phyloP scores from a whole-genome alignment of 345 rosid species.

The Ricinus communis region DNA sequence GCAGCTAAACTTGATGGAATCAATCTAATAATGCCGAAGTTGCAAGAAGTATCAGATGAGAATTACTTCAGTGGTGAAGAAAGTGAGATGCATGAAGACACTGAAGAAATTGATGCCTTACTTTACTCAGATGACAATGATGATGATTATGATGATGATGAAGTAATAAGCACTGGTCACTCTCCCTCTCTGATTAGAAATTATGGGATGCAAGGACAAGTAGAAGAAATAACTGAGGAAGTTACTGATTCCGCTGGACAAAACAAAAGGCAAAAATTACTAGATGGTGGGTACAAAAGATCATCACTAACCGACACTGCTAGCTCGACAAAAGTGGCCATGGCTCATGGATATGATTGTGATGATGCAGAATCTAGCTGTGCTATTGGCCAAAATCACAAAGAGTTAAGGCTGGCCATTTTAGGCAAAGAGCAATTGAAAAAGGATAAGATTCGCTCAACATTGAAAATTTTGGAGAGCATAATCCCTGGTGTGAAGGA shows the following conservation, averaged over 20 bases:
- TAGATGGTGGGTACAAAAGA: conserved; percentile 16
- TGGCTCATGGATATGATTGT: conserved; percentile 23
- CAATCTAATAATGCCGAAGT: conserved; percentile 25
- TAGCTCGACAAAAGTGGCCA: conserved; percentile 8
- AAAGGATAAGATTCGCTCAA: conserved; percentile 20
- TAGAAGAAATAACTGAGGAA: conserved; percentile 40
- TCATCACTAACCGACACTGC: conserved; percentile 7
- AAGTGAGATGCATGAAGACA: conserved; percentile 28
- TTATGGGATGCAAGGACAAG: conserved; percentile 10
- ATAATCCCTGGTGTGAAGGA: conserved; percentile 27
- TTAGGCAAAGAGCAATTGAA: conserved; percentile 30
- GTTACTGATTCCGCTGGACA: conserved; percentile 53
- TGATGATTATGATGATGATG: conserved; percentile 8
- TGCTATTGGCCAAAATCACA: conserved; percentile 18
- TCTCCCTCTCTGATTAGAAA: conserved; percentile 17
- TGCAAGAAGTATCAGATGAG: conserved; percentile 39
- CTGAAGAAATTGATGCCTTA: conserved; percentile 27
- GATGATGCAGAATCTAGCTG: conserved; percentile 26
- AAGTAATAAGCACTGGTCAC: conserved; percentile 24
- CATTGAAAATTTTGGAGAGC: conserved; percentile 19
- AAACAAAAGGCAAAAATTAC: conserved; percentile 42
- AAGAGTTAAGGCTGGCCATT: conserved; percentile 35
- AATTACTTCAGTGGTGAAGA: conserved; percentile 38
- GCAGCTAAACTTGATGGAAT: conserved; percentile 29
- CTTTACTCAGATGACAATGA: conserved; percentile 35